Conservation (phyloP, 441 rosid species). For the Gossypium davidsonii region DNA sequence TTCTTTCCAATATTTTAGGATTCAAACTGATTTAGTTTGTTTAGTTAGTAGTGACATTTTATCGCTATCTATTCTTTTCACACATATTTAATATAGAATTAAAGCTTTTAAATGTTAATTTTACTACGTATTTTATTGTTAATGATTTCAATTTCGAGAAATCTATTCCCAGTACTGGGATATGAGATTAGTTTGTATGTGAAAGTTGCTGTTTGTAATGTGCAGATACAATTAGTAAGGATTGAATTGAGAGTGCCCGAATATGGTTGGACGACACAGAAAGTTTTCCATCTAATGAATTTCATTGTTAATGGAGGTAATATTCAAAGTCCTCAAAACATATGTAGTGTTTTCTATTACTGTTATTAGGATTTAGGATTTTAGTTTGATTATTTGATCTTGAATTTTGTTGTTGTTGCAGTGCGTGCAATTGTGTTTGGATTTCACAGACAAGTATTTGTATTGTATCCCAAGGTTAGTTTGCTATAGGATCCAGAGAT, state of each 20-base stretch:
- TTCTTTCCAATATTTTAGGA: background rate
- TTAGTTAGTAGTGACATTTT: background rate
- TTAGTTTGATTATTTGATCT: constrained; percentile 4
- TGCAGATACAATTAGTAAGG: constrained; percentile 60
- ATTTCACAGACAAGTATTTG: constrained; percentile 69
- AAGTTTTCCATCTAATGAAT: constrained; percentile 74
- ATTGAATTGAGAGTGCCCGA: constrained; percentile 78
- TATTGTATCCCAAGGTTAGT: constrained; percentile 80
- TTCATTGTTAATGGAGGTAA: constrained; percentile 77
- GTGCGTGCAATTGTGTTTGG: constrained; percentile 94
- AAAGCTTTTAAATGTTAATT: background rate
- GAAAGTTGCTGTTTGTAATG: constrained; percentile 12
- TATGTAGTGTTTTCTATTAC: background rate
- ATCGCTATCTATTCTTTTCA: background rate
- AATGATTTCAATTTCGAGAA: background rate
- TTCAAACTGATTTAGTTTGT: background rate
- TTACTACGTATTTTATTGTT: background rate
- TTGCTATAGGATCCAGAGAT: constrained; percentile 7
- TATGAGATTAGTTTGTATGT: background rate
- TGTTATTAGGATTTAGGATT: background rate
- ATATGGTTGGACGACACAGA: constrained; percentile 80
- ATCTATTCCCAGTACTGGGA: background rate
- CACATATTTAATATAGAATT: background rate
- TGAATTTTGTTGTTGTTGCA: constrained; percentile 28
- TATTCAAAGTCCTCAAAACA: background rate